These are phyloP conservation scores for Verbena officinalis DNA, from an alignment of 257 asterid genomes.

Conservation along the genomic window DNA sequence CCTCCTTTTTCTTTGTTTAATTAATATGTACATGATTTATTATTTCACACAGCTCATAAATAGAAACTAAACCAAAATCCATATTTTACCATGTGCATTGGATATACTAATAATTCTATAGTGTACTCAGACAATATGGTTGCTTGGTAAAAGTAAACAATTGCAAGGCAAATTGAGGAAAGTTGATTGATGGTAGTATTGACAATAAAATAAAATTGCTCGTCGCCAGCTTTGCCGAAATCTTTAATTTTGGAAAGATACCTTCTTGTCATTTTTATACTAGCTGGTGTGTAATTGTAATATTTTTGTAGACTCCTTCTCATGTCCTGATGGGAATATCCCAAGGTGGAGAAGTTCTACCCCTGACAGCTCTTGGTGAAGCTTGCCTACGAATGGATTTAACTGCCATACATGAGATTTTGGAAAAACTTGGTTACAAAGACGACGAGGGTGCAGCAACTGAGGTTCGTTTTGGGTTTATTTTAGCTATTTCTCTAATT, in stretches of 20 bases:
- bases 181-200: background rate
- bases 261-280: background rate
- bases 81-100: background rate
- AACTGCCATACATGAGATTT: slow-evolving; percentile 71
- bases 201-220: background rate
- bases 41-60: background rate
- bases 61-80: background rate
- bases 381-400: slow-evolving; percentile 72
- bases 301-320: slow-evolving; percentile 54
- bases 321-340: slow-evolving; percentile 64
- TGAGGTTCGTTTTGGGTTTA: slow-evolving; percentile 49
- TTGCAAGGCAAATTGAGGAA: background rate
- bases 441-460: slow-evolving; percentile 79
- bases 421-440: slow-evolving; percentile 69
- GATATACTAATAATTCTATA: background rate
- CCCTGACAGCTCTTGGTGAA: slow-evolving; percentile 66
- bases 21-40: background rate
- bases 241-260: no score
- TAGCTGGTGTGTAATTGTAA: background rate
- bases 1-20: background rate
- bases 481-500: background rate
- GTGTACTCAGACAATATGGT: no score
- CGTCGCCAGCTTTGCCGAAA: background rate
- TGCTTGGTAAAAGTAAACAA: background rate
- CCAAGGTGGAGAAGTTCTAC: slow-evolving; percentile 46